Conservation (phyloP, 2,329 filamentous ascomycete genomes). For the Penicillium sp. region DNA sequence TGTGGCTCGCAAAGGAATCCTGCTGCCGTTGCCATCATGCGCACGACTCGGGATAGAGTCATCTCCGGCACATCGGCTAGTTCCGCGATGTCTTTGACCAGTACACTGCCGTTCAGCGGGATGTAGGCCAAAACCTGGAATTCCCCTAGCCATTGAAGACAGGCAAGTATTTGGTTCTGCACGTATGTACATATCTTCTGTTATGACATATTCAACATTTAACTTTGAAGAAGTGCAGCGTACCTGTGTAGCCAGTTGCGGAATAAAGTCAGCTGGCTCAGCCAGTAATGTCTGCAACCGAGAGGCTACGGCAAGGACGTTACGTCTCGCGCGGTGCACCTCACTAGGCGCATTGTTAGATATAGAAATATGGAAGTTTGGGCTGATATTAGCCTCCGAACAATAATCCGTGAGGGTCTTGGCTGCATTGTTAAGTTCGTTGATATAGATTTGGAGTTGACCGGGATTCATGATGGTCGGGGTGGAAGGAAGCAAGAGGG, state of each 20-base stretch:
- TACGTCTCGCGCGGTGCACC: too few relatives aligned
- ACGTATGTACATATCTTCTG: too few relatives aligned
- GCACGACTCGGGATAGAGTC: slow-evolving; percentile 35
- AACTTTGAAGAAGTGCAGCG: not conserved
- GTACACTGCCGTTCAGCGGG: slow-evolving; percentile 34
- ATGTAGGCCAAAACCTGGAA: slow-evolving; percentile 45
- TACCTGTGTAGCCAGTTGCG: slow-evolving; percentile 18
- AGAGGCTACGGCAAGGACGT: too few relatives aligned
- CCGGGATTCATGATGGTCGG: too few relatives aligned
- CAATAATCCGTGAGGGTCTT: too few relatives aligned
- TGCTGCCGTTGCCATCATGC: slow-evolving; percentile 26
- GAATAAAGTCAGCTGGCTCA: slow-evolving; percentile 23
- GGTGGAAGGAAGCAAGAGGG: too few relatives aligned
- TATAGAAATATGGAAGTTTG: too few relatives aligned
- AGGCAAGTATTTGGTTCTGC: slow-evolving; percentile 33
- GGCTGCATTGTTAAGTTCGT: too few relatives aligned
- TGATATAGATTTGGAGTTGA: too few relatives aligned
- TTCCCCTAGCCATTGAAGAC: slow-evolving; percentile 43
- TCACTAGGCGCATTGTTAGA: too few relatives aligned
- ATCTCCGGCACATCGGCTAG: slow-evolving; percentile 37
- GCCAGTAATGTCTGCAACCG: too few relatives aligned
- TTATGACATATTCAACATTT: not conserved
- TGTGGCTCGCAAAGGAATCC: slow-evolving; percentile 36
- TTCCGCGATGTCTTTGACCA: slow-evolving; percentile 40
- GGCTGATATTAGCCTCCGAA: too few relatives aligned